Evolutionary conservation across 768 basidiomycete species (phyloP).

Genomic region (Russula griseocarnosa): DNA sequence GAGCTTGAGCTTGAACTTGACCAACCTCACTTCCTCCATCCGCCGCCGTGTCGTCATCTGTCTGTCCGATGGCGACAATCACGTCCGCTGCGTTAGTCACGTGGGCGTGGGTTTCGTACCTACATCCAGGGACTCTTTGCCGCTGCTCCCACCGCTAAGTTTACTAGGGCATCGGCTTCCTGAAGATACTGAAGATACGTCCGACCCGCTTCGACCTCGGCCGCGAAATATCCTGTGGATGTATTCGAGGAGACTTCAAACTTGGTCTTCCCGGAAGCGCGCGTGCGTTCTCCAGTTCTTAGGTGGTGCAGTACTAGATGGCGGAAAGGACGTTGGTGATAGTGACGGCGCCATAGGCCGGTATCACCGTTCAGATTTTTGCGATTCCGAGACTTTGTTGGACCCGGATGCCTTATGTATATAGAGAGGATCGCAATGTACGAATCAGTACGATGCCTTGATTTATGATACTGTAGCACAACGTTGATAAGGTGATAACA

Average conservation of each 20-base stretch:
- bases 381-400: background rate
- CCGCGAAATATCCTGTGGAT: conserved; percentile 65
- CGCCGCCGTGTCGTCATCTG: background rate
- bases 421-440: background rate
- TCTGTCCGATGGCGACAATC: conserved; percentile 54
- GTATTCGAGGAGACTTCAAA: conserved; percentile 57
- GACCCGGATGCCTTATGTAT: background rate
- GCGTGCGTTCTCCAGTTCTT: conserved; percentile 33
- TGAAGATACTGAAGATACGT: conserved; percentile 96
- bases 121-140: too few relatives aligned
- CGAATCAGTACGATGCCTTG: too few relatives aligned
- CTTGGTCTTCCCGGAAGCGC: conserved; percentile 34
- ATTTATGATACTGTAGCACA: background rate
- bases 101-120: too few relatives aligned
- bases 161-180: conserved; percentile 49
- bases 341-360: conserved; percentile 66
- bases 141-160: too few relatives aligned
- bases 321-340: conserved; percentile 36
- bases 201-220: conserved; percentile 66
- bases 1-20: background rate
- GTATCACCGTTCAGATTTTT: conserved; percentile 44
- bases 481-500: background rate
- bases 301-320: conserved; percentile 34
- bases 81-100: conserved; percentile 48
- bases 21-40: background rate